Evolutionary conservation across 1,284 basidiomycete species (phyloP).

Genomic region (Sphaerobolus stellatus): DNA sequence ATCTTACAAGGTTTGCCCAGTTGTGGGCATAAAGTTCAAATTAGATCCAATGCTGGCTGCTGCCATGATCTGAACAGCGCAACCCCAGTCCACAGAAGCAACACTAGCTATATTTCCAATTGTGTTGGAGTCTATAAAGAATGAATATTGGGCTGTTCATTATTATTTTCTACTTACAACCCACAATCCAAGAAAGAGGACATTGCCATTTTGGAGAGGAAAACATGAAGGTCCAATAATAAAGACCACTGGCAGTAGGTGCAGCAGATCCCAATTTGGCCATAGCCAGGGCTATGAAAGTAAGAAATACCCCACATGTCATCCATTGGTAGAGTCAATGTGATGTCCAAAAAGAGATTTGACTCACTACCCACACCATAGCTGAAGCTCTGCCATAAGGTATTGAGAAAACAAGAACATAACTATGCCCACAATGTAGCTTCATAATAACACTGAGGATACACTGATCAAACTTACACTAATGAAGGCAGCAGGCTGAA

Average conservation of each 20-base stretch:
- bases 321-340: neutral
- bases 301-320: constrained; percentile 1
- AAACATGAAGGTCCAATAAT: constrained; percentile 32
- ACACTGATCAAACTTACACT: too few species aligned
- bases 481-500: too few species aligned
- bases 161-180: constrained; percentile 22
- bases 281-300: constrained; percentile 28
- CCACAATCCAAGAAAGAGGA: constrained; percentile 36
- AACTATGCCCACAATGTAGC: neutral
- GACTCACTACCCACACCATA: neutral
- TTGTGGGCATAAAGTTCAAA: constrained; percentile 26
- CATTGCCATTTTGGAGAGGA: constrained; percentile 25
- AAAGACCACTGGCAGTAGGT: constrained; percentile 34
- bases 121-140: constrained; percentile 29
- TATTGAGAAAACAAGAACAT: neutral
- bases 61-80: constrained; percentile 38
- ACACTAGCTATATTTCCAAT: constrained; percentile 39
- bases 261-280: constrained; percentile 23
- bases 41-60: constrained; percentile 35
- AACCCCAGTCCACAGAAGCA: constrained; percentile 47
- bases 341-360: too few species aligned
- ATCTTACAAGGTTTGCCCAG: too few species aligned
- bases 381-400: neutral
- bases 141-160: constrained; percentile 1
- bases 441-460: too few species aligned